Percentiles rank a stretch among this genome's conserved stretches.
phyloP scores from a whole-genome alignment of 257 asterid species.

The Fraxinus excelsior region DNA sequence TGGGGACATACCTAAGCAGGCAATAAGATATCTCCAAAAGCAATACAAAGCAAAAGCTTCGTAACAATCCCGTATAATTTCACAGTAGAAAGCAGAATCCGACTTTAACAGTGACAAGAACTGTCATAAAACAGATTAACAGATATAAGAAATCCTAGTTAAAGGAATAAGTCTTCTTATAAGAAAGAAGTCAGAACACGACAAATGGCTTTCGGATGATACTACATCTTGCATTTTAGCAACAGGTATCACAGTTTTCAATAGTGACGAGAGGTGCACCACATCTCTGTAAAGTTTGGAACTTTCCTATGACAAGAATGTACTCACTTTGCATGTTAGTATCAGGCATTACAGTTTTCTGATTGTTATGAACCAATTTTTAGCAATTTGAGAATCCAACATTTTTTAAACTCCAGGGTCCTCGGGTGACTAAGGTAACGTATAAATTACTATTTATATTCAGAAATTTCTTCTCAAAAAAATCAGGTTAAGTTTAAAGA shows the following conservation, averaged over 20 bases:
- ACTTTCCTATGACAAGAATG: neutral
- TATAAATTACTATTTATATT: neutral
- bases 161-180: constrained; percentile 10
- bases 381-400: neutral
- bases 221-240: neutral
- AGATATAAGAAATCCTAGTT: constrained; percentile 19
- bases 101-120: constrained; percentile 74
- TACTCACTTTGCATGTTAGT: neutral
- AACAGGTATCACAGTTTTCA: neutral
- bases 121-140: constrained; percentile 42
- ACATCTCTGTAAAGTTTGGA: neutral
- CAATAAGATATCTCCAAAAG: constrained; percentile 98
- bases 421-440: neutral
- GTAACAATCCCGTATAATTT: constrained; percentile 88
- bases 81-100: constrained; percentile 83
- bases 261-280: neutral
- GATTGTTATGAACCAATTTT: neutral
- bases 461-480: neutral
- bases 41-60: constrained; percentile 98
- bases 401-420: neutral
- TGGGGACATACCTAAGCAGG: constrained; percentile 82
- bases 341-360: neutral
- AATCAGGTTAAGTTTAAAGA: neutral
- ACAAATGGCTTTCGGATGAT: neutral
- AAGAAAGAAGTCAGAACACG: neutral